Conservation (phyloP, 75 land plant species). For the Isoetes taiwanensis region DNA sequence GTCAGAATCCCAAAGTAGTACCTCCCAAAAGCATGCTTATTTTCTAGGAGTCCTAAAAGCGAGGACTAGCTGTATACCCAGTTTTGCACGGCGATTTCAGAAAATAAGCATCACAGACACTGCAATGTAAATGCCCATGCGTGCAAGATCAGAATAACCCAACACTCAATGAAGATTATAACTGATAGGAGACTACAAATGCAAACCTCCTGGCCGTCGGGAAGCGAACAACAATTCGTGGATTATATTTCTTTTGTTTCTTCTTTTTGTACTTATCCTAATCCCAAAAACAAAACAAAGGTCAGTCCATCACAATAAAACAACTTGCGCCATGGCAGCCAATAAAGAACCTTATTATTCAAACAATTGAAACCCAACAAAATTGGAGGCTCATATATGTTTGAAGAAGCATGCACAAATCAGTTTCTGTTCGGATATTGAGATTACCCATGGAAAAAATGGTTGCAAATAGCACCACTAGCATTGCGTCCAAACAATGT, state of each 20-base stretch:
- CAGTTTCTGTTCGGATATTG: too few species aligned
- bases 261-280: conserved; percentile 88
- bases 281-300: too few species aligned
- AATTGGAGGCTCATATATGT: too few species aligned
- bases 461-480: too few species aligned
- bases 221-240: conserved; percentile 64
- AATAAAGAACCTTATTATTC: background rate
- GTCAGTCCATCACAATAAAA: too few species aligned
- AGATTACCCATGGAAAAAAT: too few species aligned
- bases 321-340: too few species aligned
- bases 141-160: background rate
- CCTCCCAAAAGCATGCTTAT: background rate
- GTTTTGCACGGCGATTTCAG: conserved; percentile 69
- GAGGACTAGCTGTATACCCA: conserved; percentile 37
- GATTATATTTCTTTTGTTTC: conserved; percentile 95
- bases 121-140: conserved; percentile 11
- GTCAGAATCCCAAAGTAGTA: background rate
- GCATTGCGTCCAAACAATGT: too few species aligned
- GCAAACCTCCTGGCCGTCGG: conserved; percentile 71
- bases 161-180: background rate
- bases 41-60: background rate
- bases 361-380: too few species aligned
- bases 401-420: too few species aligned
- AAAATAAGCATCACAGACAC: conserved; percentile 94
- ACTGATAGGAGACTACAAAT: background rate